A percentile compares a stretch with the other conserved stretches of the same genome.
Evolutionary conservation across 306 rosid genomes (phyloP).

Genomic region (Glycyrrhiza uralensis): DNA sequence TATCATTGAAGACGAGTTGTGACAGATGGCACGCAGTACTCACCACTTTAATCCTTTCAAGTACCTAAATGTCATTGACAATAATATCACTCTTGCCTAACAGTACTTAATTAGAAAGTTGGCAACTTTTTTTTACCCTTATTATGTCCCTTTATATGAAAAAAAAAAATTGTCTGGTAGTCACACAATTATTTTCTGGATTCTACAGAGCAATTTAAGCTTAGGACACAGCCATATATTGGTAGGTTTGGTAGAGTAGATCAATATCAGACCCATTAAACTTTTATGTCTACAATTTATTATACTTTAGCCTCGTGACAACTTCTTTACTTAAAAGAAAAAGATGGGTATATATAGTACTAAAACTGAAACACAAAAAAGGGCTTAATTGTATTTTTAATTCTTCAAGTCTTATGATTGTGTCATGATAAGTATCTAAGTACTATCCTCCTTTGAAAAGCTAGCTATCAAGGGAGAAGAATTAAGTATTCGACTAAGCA

Average conservation of each 20-base stretch:
- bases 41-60: conserved; percentile 24
- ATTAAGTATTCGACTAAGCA: no score
- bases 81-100: conserved; percentile 25
- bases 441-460: no score
- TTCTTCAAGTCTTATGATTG: no score
- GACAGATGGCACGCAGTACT: conserved; percentile 28
- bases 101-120: background rate
- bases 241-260: background rate
- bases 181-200: background rate
- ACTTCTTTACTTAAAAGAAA: background rate
- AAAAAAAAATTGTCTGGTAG: background rate
- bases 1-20: conserved; percentile 16
- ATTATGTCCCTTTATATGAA: background rate
- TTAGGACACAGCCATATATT: background rate
- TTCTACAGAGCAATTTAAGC: background rate
- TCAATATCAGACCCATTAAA: background rate
- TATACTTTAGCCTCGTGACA: background rate
- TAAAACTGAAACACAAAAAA: no score
- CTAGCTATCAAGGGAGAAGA: no score
- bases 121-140: conserved; percentile 12
- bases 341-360: background rate
- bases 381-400: no score
- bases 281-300: background rate
- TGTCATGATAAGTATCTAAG: no score
- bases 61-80: conserved; percentile 30